phyloP scores from a whole-genome alignment of 73 alveolate genomes.

The Paramecium sonneborni region DNA sequence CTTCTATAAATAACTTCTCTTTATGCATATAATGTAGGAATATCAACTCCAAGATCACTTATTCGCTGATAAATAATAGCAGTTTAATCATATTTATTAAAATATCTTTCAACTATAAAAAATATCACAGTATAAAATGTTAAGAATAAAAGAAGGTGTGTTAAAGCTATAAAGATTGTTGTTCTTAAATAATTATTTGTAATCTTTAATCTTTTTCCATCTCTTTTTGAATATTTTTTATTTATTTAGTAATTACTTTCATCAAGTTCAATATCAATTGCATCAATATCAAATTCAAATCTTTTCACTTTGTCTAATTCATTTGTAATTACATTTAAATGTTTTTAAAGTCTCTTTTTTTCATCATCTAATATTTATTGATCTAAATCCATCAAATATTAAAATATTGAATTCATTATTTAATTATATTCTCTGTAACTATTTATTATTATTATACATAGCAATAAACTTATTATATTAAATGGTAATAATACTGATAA shows the following conservation, averaged over 20 bases:
- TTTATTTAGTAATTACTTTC: not conserved
- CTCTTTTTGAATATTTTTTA: not conserved
- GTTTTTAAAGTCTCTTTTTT: not conserved
- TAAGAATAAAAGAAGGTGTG: not conserved
- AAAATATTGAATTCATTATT: not conserved
- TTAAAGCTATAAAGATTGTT: not conserved
- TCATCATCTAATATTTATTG: not conserved
- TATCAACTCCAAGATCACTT: not conserved
- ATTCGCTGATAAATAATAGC: not conserved
- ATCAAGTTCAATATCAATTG: not conserved
- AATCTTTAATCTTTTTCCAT: not conserved
- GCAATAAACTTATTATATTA: not conserved
- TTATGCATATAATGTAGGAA: not conserved
- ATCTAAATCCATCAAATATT: not conserved
- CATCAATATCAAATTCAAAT: constrained; percentile 9
- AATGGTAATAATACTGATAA: not conserved
- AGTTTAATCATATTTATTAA: not conserved
- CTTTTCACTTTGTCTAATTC: not conserved
- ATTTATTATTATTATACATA: not conserved
- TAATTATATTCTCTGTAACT: not conserved
- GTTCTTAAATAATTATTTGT: not conserved
- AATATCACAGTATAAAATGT: not conserved
- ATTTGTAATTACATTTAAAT: not conserved
- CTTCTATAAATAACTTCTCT: not conserved
- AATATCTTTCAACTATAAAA: not conserved